phyloP scores from a whole-genome alignment of 768 basidiomycete genomes.

The Pulveroboletus sp. region DNA sequence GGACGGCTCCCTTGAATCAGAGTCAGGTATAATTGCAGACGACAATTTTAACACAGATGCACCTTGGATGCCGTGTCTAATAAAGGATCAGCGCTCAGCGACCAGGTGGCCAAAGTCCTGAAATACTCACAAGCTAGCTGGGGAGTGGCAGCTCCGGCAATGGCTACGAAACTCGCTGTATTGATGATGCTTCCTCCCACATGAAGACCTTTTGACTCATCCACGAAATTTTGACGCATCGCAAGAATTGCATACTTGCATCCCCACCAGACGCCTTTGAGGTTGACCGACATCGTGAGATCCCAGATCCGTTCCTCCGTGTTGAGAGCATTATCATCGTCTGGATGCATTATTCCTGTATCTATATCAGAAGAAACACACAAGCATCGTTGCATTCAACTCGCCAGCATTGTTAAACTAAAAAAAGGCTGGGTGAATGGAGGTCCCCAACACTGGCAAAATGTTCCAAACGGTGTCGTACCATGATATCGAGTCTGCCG shows the following conservation, averaged over 20 bases:
- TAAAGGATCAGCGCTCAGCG: constrained; percentile 11
- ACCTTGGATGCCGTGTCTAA: constrained; percentile 95
- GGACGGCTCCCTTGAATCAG: constrained; percentile 76
- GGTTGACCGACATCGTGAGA: constrained; percentile 88
- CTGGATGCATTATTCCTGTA: constrained; percentile 95
- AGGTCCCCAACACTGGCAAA: not conserved
- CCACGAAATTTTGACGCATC: constrained; percentile 90
- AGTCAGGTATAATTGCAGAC: constrained; percentile 9
- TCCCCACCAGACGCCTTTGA: constrained; percentile 99
- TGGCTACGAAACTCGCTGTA: constrained; percentile 94
- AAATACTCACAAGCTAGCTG: constrained; percentile 81
- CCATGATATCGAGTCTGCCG: constrained; percentile 95
- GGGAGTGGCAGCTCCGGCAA: constrained; percentile 95
- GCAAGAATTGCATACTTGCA: constrained; percentile 97
- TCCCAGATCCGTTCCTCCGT: constrained; percentile 98
- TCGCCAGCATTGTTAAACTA: constrained; percentile 93
- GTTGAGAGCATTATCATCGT: constrained; percentile 91
- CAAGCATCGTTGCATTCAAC: constrained; percentile 8
- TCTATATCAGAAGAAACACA: not conserved
- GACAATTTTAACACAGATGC: not conserved
- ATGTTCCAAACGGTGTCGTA: constrained; percentile 32
- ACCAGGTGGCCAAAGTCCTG: not conserved
- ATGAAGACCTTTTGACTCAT: constrained; percentile 75
- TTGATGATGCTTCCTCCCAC: constrained; percentile 94
- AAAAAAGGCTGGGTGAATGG: constrained; percentile 4